Evolutionary conservation across 2,329 filamentous ascomycete genomes (phyloP).

Genomic region (Lachnellula cervina): DNA sequence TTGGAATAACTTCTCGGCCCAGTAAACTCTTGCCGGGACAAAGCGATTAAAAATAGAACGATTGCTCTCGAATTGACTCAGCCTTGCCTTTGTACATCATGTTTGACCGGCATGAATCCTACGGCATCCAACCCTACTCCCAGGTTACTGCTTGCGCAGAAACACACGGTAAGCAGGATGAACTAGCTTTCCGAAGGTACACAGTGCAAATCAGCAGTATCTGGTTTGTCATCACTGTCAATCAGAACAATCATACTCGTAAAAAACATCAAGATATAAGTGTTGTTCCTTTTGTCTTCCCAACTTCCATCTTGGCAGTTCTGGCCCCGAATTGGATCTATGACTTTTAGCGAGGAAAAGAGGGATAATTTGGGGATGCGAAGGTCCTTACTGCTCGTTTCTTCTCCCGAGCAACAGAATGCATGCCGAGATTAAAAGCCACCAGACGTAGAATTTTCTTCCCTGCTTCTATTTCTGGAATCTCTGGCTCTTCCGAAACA

Average conservation of each 20-base stretch:
- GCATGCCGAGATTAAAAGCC: conserved; percentile 69
- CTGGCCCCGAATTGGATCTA: conserved; percentile 79
- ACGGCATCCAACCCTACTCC: conserved; percentile 23
- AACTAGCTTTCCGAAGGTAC: conserved; percentile 26
- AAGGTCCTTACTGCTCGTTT: conserved; percentile 71
- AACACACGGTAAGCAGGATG: conserved; percentile 41
- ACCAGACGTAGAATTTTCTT: conserved; percentile 78
- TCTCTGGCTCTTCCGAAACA: conserved; percentile 22
- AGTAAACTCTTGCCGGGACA: too few relatives aligned
- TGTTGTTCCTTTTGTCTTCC: conserved; percentile 64
- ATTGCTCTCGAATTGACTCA: conserved; percentile 42
- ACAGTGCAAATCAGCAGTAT: conserved; percentile 63
- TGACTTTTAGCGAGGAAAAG: conserved; percentile 15
- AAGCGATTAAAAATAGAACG: not conserved
- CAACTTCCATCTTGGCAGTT: conserved; percentile 76
- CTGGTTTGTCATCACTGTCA: conserved; percentile 65
- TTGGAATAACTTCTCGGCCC: too few relatives aligned
- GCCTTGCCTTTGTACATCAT: conserved; percentile 56
- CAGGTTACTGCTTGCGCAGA: conserved; percentile 37
- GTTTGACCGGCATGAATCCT: conserved; percentile 19
- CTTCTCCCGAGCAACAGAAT: conserved; percentile 72
- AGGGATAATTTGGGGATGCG: not conserved
- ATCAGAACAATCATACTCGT: conserved; percentile 7
- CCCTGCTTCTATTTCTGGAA: conserved; percentile 59
- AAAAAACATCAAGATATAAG: conserved; percentile 40